These are phyloP conservation scores for Sporobolomyces pararoseus DNA, from an alignment of 768 basidiomycete species.

Conservation along the genomic window DNA sequence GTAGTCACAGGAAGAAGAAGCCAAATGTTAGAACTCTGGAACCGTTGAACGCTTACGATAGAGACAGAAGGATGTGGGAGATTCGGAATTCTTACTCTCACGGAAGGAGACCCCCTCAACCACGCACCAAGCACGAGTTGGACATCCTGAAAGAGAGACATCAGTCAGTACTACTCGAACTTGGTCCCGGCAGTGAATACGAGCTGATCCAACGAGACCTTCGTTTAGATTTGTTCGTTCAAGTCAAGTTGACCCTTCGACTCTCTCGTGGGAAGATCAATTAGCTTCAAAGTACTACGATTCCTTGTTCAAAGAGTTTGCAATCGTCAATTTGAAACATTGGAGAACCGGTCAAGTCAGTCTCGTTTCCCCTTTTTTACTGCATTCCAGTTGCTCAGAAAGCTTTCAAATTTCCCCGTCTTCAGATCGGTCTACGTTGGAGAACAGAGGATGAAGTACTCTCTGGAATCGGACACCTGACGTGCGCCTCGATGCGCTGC, in stretches of 20 bases:
- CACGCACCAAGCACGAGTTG: slow-evolving; percentile 48
- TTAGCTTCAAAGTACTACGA: slow-evolving; percentile 84
- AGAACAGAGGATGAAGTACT: slow-evolving; percentile 87
- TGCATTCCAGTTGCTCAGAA: not conserved
- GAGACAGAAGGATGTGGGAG: slow-evolving; percentile 44
- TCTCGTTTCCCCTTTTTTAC: slow-evolving; percentile 3
- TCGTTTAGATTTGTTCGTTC: slow-evolving; percentile 73
- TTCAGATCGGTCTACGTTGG: slow-evolving; percentile 85
- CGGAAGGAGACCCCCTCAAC: not conserved
- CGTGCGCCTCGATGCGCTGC: slow-evolving; percentile 87
- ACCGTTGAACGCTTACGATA: slow-evolving; percentile 47
- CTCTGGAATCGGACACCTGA: slow-evolving; percentile 74
- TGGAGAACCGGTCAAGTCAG: slow-evolving; percentile 85
- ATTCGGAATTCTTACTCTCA: slow-evolving; percentile 37
- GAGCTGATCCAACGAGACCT: no score
- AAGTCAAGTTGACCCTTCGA: slow-evolving; percentile 43
- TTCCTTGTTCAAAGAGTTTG: slow-evolving; percentile 84
- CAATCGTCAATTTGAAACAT: slow-evolving; percentile 88
- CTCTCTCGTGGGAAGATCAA: slow-evolving; percentile 71
- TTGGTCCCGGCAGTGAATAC: no score
- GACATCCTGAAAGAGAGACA: slow-evolving; percentile 53
- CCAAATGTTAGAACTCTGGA: slow-evolving; percentile 41
- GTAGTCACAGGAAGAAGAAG: not conserved
- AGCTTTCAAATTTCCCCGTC: slow-evolving; percentile 58
- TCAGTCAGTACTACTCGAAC: slow-evolving; percentile 45